phyloP scores from a whole-genome alignment of 2,329 filamentous ascomycete species.

The Epichloe aotearoae region DNA sequence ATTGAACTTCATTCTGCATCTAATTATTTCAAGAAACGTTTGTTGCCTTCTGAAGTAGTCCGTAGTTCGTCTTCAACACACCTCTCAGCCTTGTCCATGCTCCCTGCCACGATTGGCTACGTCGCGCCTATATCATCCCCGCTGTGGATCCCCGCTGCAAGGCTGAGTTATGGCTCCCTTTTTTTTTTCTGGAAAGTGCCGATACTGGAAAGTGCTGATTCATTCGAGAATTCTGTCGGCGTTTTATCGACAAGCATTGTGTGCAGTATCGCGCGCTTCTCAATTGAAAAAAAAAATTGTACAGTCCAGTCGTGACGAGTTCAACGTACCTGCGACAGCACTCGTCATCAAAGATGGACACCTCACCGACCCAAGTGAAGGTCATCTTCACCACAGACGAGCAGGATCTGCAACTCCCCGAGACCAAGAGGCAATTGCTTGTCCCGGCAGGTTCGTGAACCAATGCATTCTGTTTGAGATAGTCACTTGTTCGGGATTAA shows the following conservation, averaged over 20 bases:
- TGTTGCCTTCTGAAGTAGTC: too few species aligned
- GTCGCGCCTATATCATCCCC: neutral
- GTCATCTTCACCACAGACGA: slow-evolving; percentile 55
- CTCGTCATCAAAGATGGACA: slow-evolving; percentile 18
- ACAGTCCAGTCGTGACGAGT: neutral
- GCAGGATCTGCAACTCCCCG: slow-evolving; percentile 47
- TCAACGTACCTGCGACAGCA: neutral
- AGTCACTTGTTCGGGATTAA: neutral
- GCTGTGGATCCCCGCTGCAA: neutral
- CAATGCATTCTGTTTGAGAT: neutral
- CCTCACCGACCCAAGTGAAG: slow-evolving; percentile 42
- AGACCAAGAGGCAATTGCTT: slow-evolving; percentile 47
- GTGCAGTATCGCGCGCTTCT: too few species aligned
- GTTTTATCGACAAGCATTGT: neutral
- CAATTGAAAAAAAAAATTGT: too few species aligned
- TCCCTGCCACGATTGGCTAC: neutral
- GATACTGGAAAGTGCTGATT: neutral
- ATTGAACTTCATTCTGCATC: too few species aligned
- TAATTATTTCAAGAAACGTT: too few species aligned
- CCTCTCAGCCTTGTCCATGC: neutral
- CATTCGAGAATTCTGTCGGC: neutral
- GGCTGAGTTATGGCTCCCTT: neutral
- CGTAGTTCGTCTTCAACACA: neutral
- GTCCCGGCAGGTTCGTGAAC: slow-evolving; percentile 40
- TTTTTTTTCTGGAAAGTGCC: neutral